Evolutionary conservation across 2,329 filamentous ascomycete genomes (phyloP).

Genomic region (Aspergillaceae sp.): DNA sequence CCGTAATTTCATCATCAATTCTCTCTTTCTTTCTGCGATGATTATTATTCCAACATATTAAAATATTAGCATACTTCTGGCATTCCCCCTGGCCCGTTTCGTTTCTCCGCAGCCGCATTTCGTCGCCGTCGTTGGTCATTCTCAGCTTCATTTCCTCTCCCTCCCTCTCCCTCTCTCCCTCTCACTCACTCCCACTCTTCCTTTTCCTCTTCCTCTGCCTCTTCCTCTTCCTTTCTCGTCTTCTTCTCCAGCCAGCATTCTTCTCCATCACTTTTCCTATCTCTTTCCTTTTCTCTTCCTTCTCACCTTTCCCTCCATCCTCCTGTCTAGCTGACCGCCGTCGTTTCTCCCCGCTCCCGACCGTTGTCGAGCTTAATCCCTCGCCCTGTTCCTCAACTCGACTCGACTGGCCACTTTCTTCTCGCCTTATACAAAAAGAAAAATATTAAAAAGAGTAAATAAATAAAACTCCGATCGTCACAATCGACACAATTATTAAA

Average conservation of each 20-base stretch:
- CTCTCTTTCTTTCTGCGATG: too few relatives aligned
- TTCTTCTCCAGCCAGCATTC: conserved; percentile 5
- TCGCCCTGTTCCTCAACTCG: neutral
- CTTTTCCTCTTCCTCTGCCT: conserved; percentile 4
- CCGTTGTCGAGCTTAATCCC: neutral
- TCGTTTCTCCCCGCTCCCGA: neutral
- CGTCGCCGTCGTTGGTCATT: neutral
- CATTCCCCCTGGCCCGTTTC: conserved; percentile 10
- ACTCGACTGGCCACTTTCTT: neutral
- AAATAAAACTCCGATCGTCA: neutral
- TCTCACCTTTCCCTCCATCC: neutral
- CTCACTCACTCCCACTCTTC: conserved; percentile 1
- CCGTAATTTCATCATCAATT: too few relatives aligned
- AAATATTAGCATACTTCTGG: neutral
- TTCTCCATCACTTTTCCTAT: neutral
- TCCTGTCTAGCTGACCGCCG: neutral
- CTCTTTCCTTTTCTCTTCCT: conserved; percentile 1
- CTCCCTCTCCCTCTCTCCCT: conserved; percentile 4
- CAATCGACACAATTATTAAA: neutral
- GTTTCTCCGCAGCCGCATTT: conserved; percentile 14
- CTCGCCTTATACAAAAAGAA: neutral
- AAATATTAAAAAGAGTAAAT: too few relatives aligned
- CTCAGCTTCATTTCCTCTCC: conserved; percentile 2
- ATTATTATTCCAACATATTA: too few relatives aligned
- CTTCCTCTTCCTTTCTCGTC: neutral